phyloP scores from a whole-genome alignment of 2,329 filamentous ascomycete genomes.

The Neonectria neomacrospora region DNA sequence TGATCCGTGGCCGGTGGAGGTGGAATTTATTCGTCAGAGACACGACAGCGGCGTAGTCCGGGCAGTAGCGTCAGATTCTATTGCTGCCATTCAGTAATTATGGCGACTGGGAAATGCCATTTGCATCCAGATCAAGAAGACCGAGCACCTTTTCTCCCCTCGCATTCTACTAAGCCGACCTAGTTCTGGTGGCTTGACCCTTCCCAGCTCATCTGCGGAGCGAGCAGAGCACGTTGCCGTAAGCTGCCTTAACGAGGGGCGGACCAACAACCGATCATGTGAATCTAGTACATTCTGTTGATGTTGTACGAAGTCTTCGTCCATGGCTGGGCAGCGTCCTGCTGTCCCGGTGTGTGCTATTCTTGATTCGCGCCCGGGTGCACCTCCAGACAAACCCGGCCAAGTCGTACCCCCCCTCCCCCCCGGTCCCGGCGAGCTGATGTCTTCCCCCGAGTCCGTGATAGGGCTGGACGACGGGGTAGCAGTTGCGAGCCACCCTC shows the following conservation, averaged over 20 bases:
- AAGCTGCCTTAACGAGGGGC: slow-evolving; percentile 26
- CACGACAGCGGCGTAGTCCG: slow-evolving; percentile 27
- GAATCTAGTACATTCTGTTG: slow-evolving; percentile 28
- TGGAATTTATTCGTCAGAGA: slow-evolving; percentile 26
- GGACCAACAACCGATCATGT: slow-evolving; percentile 24
- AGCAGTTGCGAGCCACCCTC: slow-evolving; percentile 6
- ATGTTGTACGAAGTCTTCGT: slow-evolving; percentile 35
- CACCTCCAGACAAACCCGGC: slow-evolving; percentile 16
- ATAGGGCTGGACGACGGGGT: slow-evolving; percentile 7
- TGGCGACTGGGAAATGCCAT: slow-evolving; percentile 6
- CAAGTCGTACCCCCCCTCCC: slow-evolving; percentile 10
- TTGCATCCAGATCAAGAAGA: slow-evolving; percentile 11
- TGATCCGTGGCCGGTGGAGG: slow-evolving; percentile 10
- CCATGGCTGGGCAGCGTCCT: slow-evolving; percentile 21
- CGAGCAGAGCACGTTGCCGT: slow-evolving; percentile 22
- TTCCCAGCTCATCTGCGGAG: slow-evolving; percentile 20
- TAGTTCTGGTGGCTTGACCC: slow-evolving; percentile 34
- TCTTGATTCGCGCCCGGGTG: slow-evolving; percentile 23
- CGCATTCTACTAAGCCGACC: slow-evolving; percentile 8
- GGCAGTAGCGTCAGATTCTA: slow-evolving; percentile 38
- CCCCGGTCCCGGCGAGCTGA: neutral
- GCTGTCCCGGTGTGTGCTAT: slow-evolving; percentile 19
- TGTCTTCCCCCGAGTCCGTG: slow-evolving; percentile 9
- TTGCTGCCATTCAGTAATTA: slow-evolving; percentile 20
- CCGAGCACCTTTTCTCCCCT: slow-evolving; percentile 1